Evolutionary conservation across 106 monocot species (phyloP).

Genomic region (Ottelia alismoides): DNA sequence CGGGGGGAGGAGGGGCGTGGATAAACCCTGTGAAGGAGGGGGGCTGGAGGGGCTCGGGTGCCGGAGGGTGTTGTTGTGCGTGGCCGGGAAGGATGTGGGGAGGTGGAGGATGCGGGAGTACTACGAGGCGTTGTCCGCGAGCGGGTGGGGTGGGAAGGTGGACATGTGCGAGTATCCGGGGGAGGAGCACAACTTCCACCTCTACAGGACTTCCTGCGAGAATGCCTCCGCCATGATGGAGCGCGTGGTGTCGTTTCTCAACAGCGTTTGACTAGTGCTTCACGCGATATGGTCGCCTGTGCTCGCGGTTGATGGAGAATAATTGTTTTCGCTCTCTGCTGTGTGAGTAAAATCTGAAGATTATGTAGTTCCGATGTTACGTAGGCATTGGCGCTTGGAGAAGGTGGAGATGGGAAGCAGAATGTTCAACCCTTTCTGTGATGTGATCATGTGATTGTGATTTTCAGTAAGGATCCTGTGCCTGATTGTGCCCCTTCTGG

Average conservation of each 20-base stretch:
- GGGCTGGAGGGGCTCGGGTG: not conserved
- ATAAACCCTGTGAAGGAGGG: not conserved
- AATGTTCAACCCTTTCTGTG: no score
- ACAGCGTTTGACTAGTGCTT: no score
- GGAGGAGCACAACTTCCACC: constrained; percentile 10
- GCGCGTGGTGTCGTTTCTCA: not conserved
- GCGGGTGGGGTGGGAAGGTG: constrained; percentile 5
- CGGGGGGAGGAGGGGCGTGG: not conserved
- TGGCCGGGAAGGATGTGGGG: not conserved
- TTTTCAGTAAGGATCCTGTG: no score
- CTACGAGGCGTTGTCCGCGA: not conserved
- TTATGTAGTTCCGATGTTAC: no score
- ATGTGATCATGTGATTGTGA: no score
- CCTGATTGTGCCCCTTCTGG: no score
- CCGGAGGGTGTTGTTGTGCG: not conserved
- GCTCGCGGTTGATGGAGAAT: no score
- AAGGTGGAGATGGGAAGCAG: no score
- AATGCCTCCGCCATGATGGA: constrained; percentile 6
- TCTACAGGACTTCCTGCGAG: constrained; percentile 1
- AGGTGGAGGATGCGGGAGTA: not conserved
- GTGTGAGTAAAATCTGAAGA: no score
- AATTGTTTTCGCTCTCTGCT: no score
- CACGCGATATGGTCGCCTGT: no score
- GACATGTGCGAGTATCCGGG: constrained; percentile 5
- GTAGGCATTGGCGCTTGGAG: no score